Evolutionary conservation across 2,329 filamentous ascomycete genomes (phyloP).

Genomic region (Colletotrichum endophyticum): DNA sequence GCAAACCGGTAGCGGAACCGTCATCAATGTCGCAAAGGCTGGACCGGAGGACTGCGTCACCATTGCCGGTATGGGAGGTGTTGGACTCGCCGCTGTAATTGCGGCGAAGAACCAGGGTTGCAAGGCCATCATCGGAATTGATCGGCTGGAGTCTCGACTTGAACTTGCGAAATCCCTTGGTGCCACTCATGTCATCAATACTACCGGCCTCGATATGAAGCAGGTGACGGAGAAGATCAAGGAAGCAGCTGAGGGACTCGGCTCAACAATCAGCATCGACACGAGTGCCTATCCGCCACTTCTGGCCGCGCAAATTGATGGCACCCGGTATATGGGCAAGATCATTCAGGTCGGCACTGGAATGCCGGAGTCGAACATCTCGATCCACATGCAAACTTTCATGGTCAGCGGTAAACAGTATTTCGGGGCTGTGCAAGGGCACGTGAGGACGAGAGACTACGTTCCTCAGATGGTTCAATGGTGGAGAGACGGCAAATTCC

Average conservation of each 20-base stretch:
- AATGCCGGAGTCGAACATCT: slow-evolving; percentile 44
- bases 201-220: slow-evolving; percentile 20
- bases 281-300: slow-evolving; percentile 49
- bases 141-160: slow-evolving; percentile 19
- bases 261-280: slow-evolving; percentile 52
- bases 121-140: slow-evolving; percentile 30
- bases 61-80: slow-evolving; percentile 37
- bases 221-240: slow-evolving; percentile 31
- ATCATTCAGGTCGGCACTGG: slow-evolving; percentile 56
- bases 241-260: slow-evolving; percentile 48
- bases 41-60: slow-evolving; percentile 28
- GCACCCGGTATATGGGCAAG: slow-evolving; percentile 48
- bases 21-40: slow-evolving; percentile 35
- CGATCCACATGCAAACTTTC: slow-evolving; percentile 46
- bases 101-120: slow-evolving; percentile 31
- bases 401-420: slow-evolving; percentile 53
- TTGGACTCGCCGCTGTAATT: slow-evolving; percentile 39
- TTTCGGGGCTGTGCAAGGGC: slow-evolving; percentile 40
- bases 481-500: slow-evolving; percentile 36
- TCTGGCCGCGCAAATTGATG: slow-evolving; percentile 44
- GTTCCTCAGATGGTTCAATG: slow-evolving; percentile 33
- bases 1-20: slow-evolving; percentile 39
- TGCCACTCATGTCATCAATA: slow-evolving; percentile 34
- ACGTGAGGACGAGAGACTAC: slow-evolving; percentile 44
- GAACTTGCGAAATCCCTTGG: slow-evolving; percentile 33